phyloP scores from a whole-genome alignment of 148 eudicot species.

The Rheum nobile region DNA sequence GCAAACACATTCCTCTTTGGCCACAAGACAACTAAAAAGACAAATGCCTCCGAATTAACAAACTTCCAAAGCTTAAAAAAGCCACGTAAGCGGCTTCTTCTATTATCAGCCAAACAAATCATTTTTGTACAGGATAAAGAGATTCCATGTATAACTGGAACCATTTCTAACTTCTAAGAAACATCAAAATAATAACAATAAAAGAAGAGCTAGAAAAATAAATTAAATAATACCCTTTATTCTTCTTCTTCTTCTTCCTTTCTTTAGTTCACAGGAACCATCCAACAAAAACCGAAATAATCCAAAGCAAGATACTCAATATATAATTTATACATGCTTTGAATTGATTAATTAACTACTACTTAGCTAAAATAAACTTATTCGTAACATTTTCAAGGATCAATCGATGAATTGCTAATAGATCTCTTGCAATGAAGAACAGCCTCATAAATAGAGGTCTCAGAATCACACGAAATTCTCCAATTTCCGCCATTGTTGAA shows the following conservation, averaged over 20 bases:
- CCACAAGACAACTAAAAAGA: background rate
- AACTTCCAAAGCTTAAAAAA: background rate
- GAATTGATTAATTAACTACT: background rate
- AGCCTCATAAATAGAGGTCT: constrained; percentile 81
- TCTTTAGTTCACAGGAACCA: background rate
- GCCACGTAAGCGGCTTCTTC: constrained; percentile 1
- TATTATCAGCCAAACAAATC: constrained; percentile 3
- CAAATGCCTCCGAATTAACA: background rate
- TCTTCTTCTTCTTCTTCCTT: background rate
- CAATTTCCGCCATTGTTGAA: constrained; percentile 27
- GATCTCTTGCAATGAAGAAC: constrained; percentile 91
- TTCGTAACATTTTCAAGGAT: no score
- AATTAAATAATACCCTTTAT: background rate
- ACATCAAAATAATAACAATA: background rate
- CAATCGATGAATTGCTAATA: constrained; percentile 2
- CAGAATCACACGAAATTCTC: constrained; percentile 74
- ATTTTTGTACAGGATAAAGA: constrained; percentile 4
- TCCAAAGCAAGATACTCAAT: background rate
- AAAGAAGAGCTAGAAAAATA: background rate
- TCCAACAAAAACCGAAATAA: background rate
- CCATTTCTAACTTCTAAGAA: constrained; percentile 15
- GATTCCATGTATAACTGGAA: background rate
- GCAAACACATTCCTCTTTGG: background rate
- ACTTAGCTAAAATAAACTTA: background rate
- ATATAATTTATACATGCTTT: background rate